phyloP scores from a whole-genome alignment of 257 asterid genomes.

The Thymus quinquecostatus region DNA sequence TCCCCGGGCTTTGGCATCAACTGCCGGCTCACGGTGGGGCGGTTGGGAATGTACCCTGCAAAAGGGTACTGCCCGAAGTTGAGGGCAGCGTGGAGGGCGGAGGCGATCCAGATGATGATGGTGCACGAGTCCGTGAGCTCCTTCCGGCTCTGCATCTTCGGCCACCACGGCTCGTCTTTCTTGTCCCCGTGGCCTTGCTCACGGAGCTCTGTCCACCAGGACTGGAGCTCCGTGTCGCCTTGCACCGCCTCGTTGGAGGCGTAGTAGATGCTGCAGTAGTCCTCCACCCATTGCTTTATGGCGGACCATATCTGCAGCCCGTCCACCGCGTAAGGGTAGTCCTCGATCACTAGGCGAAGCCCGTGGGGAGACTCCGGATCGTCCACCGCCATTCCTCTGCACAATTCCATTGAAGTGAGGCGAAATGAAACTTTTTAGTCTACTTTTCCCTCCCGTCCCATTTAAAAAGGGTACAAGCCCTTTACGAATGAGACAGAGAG shows the following conservation, averaged over 20 bases:
- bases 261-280: slow-evolving; percentile 49
- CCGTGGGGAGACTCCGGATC: slow-evolving; percentile 47
- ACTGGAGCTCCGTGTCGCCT: slow-evolving; percentile 41
- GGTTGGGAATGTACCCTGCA: slow-evolving; percentile 54
- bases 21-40: slow-evolving; percentile 51
- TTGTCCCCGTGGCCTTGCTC: slow-evolving; percentile 55
- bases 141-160: slow-evolving; percentile 42
- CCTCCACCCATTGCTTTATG: slow-evolving; percentile 47
- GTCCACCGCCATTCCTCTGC: slow-evolving; percentile 55
- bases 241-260: slow-evolving; percentile 32
- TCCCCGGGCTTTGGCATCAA: slow-evolving; percentile 50
- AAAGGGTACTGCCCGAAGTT: slow-evolving; percentile 57
- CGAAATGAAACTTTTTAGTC: too few relatives aligned
- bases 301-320: slow-evolving; percentile 59
- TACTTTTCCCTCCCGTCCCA: too few relatives aligned
- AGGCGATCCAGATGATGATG: slow-evolving; percentile 48
- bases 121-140: slow-evolving; percentile 43
- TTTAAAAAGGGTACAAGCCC: too few relatives aligned
- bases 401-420: too few relatives aligned
- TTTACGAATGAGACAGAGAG: too few relatives aligned
- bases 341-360: slow-evolving; percentile 44
- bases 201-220: slow-evolving; percentile 58
- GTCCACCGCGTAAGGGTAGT: slow-evolving; percentile 60
- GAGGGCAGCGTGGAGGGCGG: slow-evolving; percentile 53
- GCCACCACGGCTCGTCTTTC: slow-evolving; percentile 55